Base-by-base conservation (phyloP, 1,284 basidiomycete genomes). In the Leccinum solheimii region DNA sequence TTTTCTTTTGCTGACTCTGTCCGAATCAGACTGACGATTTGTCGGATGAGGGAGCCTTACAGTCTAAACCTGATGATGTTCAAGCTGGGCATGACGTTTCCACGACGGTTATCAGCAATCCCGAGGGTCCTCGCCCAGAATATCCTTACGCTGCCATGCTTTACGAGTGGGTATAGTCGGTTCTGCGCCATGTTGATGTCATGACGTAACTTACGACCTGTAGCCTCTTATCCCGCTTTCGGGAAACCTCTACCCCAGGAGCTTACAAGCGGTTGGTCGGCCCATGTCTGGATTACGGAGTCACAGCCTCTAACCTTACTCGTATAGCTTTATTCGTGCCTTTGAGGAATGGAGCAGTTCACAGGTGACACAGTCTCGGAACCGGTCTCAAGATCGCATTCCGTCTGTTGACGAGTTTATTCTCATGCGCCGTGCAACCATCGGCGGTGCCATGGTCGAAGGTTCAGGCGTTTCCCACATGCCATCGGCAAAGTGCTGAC, bases 381-480 rank as follows among this genome's bases (percentile, higher is more conserved):
- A 79, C 57, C 72, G 79, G 32, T 74, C 75, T 7, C 69, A 74
- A 56, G 75, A 76, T 55, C 72, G 71, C 23, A 75, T 81, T 21
- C 76, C 78, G 1, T 76, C 77, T 16, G 73, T 80, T 6, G 74
- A 79, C 2, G 79, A 81, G 43, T 81, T 81, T 64, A 77, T 81
- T 67, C 64, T 74, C 30, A 75, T 80, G 65, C 76, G 80, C 26
- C 75, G 80, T 16, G 71, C 73, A 23, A 80, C 81, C 26, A 81
- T 80, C 58, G 80, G 80, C 3, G 77, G 72, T 36, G 75, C 74
- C 19, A 72, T 81, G 68, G 79, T 81, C n/a, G 80, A 81, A 76
- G 77, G 79, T 80, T 27, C 36, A 70, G 7, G 48, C 0, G 57
- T 58, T 66, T 61, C 48, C 26, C 57, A 48, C 16, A 56, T 49